Evolutionary conservation across 805 yeast genomes (phyloP), one percentile per base, ranked within the genome.

Genomic region (Groenewaldozyma salmanticensis): DNA sequence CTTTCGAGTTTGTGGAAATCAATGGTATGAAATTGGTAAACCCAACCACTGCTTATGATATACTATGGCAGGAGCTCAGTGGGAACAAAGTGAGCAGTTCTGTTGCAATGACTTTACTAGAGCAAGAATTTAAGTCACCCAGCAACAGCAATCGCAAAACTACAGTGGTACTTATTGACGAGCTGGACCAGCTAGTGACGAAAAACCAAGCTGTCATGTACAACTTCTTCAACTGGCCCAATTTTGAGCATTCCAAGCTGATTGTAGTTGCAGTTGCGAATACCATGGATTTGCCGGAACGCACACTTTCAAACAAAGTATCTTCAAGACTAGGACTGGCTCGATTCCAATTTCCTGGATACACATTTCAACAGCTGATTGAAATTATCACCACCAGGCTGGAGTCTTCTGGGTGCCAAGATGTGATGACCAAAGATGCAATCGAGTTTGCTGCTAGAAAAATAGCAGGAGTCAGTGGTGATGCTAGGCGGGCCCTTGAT

Each of bases 151-250:
- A 51, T 11, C 58, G 61, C 16, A 60, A 55, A n/a, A 82, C 88
- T 1, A 64, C 82, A 40, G 82, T 92, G 5, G 81, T 86, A 0
- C 63, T 92, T 36, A 66, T 92, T 61, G 99, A 92, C 62, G 99
- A 92, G 58, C 67, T 92, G 44, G 99, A 92, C 61, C 96, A 92
- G 55, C 69, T 92, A 39, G 88, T 87, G 7, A 79, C 88, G 1
- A 77, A 74, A 41, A 79, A 77, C 43, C 95, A 86, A 57, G 75
- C 77, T 35, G 88, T 90, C 27, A 79, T 90, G 81, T 92, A 92
- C 65, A 92, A 92, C 59, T 86, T 92, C 56, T 87, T 92, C 70
- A 92, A 92, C 61, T 92, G 99, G 99, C 96, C 98, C 3, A 77
- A 95, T 0, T 77, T 84, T 53, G 66, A 73, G 9, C 67, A 77